phyloP scores from a whole-genome alignment of 2,329 filamentous ascomycete species.

The Sporothrix brunneoviolacea region DNA sequence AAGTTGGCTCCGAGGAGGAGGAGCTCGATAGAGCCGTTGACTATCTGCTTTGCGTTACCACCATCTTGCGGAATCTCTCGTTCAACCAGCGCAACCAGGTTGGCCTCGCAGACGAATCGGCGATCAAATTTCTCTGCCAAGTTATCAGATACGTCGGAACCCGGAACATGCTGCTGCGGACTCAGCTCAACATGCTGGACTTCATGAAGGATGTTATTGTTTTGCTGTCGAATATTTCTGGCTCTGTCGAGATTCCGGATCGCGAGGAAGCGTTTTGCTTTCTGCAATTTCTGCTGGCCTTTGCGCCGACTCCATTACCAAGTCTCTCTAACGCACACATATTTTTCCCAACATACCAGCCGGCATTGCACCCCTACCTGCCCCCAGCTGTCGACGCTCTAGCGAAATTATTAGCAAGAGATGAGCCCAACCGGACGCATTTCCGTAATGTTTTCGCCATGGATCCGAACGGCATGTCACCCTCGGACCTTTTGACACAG shows the following conservation, averaged over 20 bases:
- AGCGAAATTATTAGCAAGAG: slow-evolving; percentile 83
- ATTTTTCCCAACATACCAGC: slow-evolving; percentile 75
- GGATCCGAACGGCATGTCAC: slow-evolving; percentile 56
- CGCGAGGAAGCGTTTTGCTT: slow-evolving; percentile 83
- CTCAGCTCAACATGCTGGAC: slow-evolving; percentile 78
- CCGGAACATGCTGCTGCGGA: slow-evolving; percentile 76
- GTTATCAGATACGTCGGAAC: slow-evolving; percentile 84
- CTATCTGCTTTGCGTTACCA: slow-evolving; percentile 81
- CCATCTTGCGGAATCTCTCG: slow-evolving; percentile 86
- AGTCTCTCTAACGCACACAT: slow-evolving; percentile 49
- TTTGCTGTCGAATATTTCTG: slow-evolving; percentile 81
- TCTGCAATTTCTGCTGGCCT: slow-evolving; percentile 82
- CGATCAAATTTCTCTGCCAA: slow-evolving; percentile 77
- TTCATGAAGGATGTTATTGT: slow-evolving; percentile 95
- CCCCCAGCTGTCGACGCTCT: slow-evolving; percentile 84
- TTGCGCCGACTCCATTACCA: slow-evolving; percentile 73
- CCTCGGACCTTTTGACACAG: slow-evolving; percentile 76
- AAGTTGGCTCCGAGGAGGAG: slow-evolving; percentile 70
- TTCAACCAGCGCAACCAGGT: slow-evolving; percentile 71
- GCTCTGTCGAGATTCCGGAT: slow-evolving; percentile 71
- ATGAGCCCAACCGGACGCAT: slow-evolving; percentile 83
- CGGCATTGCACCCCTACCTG: slow-evolving; percentile 76
- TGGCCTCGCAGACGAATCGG: slow-evolving; percentile 65
- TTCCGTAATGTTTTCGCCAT: slow-evolving; percentile 76
- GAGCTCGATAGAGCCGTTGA: slow-evolving; percentile 83